Conservation (phyloP, 2,329 filamentous ascomycete genomes). For the Trichoderma sp. region DNA sequence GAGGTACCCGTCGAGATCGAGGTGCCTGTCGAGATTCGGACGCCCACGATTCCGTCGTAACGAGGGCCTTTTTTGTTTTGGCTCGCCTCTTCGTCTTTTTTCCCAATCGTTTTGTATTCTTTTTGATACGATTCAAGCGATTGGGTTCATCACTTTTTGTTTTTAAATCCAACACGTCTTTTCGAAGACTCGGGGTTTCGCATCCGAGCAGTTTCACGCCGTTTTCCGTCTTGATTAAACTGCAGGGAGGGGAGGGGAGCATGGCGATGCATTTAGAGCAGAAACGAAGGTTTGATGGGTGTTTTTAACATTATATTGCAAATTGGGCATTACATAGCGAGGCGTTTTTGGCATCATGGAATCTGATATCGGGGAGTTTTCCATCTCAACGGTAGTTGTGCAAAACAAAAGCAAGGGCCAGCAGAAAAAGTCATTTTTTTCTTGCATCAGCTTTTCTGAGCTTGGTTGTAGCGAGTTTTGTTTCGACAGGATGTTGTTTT, state of each 20-base stretch:
- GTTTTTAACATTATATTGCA: background rate
- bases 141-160: background rate
- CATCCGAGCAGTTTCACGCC: background rate
- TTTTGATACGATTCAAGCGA: background rate
- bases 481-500: background rate
- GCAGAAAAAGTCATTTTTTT: background rate
- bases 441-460: background rate
- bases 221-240: background rate
- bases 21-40: slow-evolving; percentile 34
- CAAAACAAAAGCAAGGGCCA: background rate
- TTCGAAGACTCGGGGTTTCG: background rate
- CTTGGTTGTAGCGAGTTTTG: background rate
- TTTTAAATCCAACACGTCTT: background rate
- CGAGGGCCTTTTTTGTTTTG: background rate
- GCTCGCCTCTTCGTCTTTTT: background rate
- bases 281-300: background rate
- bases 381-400: background rate
- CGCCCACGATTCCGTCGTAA: slow-evolving; percentile 16
- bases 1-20: slow-evolving; percentile 34
- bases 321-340: slow-evolving; percentile 40
- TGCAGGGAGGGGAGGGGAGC: background rate
- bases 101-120: background rate
- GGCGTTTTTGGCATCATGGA: slow-evolving; percentile 30
- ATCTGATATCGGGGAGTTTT: background rate
- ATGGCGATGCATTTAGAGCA: background rate